Percentiles rank a stretch among this genome's conserved stretches.
These are phyloP conservation scores for Geotrichum australiense DNA, from an alignment of 1,139 yeast genomes.

Conservation along the genomic window DNA sequence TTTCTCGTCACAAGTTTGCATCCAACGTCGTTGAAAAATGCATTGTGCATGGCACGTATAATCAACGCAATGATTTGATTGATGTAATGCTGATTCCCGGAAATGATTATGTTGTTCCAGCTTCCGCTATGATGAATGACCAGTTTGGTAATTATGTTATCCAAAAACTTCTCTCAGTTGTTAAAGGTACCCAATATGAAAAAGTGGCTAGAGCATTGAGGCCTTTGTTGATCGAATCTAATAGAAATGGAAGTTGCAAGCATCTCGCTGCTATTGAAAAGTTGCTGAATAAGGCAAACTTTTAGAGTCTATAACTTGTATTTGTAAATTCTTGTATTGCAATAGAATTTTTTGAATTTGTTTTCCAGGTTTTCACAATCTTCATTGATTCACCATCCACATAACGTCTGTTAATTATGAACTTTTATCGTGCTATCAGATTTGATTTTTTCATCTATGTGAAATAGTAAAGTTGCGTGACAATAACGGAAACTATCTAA, in stretches of 20 bases:
- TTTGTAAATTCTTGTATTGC: not conserved
- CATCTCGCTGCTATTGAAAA: constrained; percentile 85
- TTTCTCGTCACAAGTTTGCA: constrained; percentile 94
- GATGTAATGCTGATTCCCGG: constrained; percentile 48
- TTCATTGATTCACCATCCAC: too few relatives aligned
- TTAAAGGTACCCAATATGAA: constrained; percentile 45
- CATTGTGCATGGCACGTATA: constrained; percentile 60
- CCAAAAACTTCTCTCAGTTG: constrained; percentile 83
- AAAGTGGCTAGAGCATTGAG: constrained; percentile 34
- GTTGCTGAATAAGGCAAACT: constrained; percentile 38
- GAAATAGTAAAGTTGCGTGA: too few relatives aligned
- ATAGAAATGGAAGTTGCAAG: constrained; percentile 52
- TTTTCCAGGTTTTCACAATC: too few relatives aligned
- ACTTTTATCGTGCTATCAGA: too few relatives aligned
- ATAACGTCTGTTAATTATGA: too few relatives aligned
- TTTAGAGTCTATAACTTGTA: not conserved
- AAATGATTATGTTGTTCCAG: not conserved
- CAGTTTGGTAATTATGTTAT: constrained; percentile 97
- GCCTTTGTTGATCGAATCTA: constrained; percentile 37
- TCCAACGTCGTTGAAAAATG: constrained; percentile 96
- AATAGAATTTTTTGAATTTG: not conserved
- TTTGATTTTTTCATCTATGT: too few relatives aligned
- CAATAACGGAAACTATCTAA: too few relatives aligned
- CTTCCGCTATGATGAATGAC: constrained; percentile 77
- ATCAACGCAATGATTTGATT: constrained; percentile 57